Conservation (phyloP, 805 yeast species). For the Sporopachydermia quercuum region DNA sequence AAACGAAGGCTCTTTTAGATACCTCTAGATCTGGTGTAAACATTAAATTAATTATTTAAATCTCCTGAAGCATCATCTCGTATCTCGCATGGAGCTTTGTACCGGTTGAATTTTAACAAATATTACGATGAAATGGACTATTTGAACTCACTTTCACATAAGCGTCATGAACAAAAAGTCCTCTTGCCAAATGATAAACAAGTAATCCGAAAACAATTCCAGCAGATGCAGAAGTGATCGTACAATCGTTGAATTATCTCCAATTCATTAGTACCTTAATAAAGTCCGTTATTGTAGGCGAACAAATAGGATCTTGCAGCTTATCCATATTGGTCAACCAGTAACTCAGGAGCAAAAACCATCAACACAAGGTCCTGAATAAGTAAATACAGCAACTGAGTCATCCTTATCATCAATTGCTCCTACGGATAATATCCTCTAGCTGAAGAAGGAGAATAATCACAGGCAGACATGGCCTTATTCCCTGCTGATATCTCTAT, state of each 20-base stretch:
- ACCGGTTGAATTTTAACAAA: too few relatives aligned
- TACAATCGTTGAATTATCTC: slow-evolving; percentile 16
- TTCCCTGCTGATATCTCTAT: slow-evolving; percentile 39
- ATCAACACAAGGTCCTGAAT: slow-evolving; percentile 41
- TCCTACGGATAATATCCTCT: slow-evolving; percentile 25
- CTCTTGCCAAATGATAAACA: slow-evolving; percentile 28
- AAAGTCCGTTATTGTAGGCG: too few relatives aligned
- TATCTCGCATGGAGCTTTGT: too few relatives aligned
- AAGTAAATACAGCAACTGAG: slow-evolving; percentile 23
- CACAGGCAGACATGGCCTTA: slow-evolving; percentile 27
- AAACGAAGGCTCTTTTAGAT: too few relatives aligned
- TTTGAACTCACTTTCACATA: slow-evolving; percentile 16
- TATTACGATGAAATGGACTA: too few relatives aligned
- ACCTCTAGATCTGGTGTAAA: too few relatives aligned
- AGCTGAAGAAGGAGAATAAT: slow-evolving; percentile 32
- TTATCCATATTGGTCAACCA: too few relatives aligned
- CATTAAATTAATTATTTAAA: too few relatives aligned
- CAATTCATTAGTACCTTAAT: too few relatives aligned
- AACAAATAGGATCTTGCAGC: too few relatives aligned
- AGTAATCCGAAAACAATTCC: slow-evolving; percentile 31
- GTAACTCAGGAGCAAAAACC: slow-evolving; percentile 35
- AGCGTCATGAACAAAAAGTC: slow-evolving; percentile 22
- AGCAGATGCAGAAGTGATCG: slow-evolving; percentile 34
- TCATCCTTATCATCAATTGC: slow-evolving; percentile 23
- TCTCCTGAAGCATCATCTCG: too few relatives aligned